These are phyloP conservation scores for Apiotrichum mycotoxinovorans DNA, from an alignment of 1,284 basidiomycete species.

Conservation along the genomic window DNA sequence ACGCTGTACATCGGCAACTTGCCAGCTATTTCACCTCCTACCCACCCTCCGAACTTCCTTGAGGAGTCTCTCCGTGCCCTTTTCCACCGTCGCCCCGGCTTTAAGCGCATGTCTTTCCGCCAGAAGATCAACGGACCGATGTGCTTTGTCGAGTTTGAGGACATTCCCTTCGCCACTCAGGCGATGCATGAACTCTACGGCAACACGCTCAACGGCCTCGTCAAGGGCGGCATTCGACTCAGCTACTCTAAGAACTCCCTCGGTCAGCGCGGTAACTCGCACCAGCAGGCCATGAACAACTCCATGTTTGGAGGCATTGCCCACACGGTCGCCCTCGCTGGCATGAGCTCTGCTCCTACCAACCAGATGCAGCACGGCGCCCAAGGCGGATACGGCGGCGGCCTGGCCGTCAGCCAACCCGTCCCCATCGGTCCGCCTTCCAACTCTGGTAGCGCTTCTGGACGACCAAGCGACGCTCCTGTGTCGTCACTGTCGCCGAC, in stretches of 20 bases:
- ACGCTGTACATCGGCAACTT: conserved; percentile 93
- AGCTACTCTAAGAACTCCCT: conserved; percentile 95
- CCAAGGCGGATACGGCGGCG: conserved; percentile 4
- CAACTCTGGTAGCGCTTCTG: conserved; percentile 3
- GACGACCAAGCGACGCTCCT: background rate
- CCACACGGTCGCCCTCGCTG: conserved; percentile 44
- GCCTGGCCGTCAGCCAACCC: conserved; percentile 12
- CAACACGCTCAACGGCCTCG: conserved; percentile 79
- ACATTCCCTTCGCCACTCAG: conserved; percentile 75
- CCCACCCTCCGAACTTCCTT: conserved; percentile 68
- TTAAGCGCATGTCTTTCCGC: conserved; percentile 85
- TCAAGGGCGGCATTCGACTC: conserved; percentile 91
- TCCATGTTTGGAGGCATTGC: conserved; percentile 43
- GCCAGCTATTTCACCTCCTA: conserved; percentile 64
- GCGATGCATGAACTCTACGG: conserved; percentile 87
- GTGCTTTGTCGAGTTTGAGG: conserved; percentile 98
- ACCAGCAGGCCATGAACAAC: conserved; percentile 33
- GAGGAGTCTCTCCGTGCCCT: conserved; percentile 79
- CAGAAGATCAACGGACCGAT: conserved; percentile 95
- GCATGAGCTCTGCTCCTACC: conserved; percentile 28
- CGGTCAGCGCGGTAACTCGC: conserved; percentile 54
- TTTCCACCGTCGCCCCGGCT: conserved; percentile 75
- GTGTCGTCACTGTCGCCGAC: conserved; percentile 40
- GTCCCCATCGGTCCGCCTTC: conserved; percentile 15
- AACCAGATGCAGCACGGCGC: conserved; percentile 10